Evolutionary conservation across 805 yeast species (phyloP), one percentile per base, ranked within the genome.

Genomic region (Debaryomyces hansenii): DNA sequence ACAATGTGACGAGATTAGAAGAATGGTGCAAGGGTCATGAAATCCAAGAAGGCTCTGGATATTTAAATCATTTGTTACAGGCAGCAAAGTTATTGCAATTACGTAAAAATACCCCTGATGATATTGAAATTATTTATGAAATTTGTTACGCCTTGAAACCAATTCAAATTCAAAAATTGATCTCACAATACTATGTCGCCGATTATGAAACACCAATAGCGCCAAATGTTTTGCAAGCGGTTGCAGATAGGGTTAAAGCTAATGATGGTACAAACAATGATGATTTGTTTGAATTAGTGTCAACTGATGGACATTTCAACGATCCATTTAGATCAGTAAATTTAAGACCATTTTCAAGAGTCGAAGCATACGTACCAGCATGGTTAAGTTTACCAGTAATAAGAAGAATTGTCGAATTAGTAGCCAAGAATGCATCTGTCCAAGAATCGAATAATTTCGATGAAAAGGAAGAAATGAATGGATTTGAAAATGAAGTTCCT

Each of bases 21-120:
- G 99, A 94, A 71, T 94, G 99, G 99, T 92, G 98, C 69, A 92
- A 90, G 72, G 83, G 90, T 6, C 97, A 92, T 65, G 91, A 87
- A 43, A 82, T 94, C 51, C 86, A 87, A 42, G 96, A 91, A 63
- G 96, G 95, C 2, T 80, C 92, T 4, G 82, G 84, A 33, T 84
- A 90, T 60, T 78, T 94, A 63, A 84, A 85, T 51, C 97, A 91
- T 62, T 75, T 94, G 61, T 78, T 90, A 55, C 98, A 94, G 70
- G 92, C 96, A 16, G 91, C 97, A 34, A 94, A 94, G 71, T 75
- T 94, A 49, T 74, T 94, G 60, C 99, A 94, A 70, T 80, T 94
- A 63, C 83, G 95, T 67, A 94, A 94, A 75, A 85, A 85, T 57
- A 85, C 95, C 28, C 79, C 84, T 32, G 95, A 86, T 49, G 99